phyloP scores from a whole-genome alignment of 2,329 filamentous ascomycete genomes.

The Neocucurbitaria cava region DNA sequence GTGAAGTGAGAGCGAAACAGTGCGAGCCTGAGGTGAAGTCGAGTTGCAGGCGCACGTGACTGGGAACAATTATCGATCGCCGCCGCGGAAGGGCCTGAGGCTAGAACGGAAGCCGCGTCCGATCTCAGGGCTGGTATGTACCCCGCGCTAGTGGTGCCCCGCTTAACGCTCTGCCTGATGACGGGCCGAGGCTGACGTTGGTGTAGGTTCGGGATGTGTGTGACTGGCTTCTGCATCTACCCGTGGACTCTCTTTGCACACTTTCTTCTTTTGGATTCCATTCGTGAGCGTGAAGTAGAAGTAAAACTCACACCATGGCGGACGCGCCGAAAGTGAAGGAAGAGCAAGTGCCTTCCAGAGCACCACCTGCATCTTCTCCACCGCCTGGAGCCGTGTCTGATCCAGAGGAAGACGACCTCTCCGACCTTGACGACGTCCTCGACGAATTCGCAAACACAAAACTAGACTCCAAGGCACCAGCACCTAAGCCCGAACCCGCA shows the following conservation, averaged over 20 bases:
- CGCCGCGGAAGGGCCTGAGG: constrained; percentile 12
- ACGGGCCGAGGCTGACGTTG: constrained; percentile 35
- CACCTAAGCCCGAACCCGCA: constrained; percentile 37
- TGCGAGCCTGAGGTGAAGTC: constrained; percentile 19
- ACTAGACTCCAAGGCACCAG: constrained; percentile 56
- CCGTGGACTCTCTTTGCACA: not conserved
- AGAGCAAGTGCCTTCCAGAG: constrained; percentile 17
- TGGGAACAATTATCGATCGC: constrained; percentile 17
- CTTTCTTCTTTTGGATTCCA: not conserved
- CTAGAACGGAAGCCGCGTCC: constrained; percentile 14
- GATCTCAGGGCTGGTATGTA: constrained; percentile 6
- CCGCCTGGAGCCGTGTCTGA: constrained; percentile 67
- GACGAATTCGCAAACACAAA: constrained; percentile 83
- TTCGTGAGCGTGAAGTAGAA: not conserved
- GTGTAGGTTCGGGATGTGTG: constrained; percentile 2
- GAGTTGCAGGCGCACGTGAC: constrained; percentile 29
- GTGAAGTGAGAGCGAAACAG: constrained; percentile 22
- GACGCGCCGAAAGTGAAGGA: constrained; percentile 27
- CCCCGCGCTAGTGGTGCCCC: constrained; percentile 31
- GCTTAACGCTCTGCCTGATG: constrained; percentile 18
- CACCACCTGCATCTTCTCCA: constrained; percentile 20
- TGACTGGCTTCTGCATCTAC: constrained; percentile 10
- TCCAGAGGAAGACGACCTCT: constrained; percentile 89
- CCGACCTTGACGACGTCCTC: constrained; percentile 94
- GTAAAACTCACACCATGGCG: constrained; percentile 23